Percentiles rank a stretch among this genome's conserved stretches.
Evolutionary conservation across 2,329 filamentous ascomycete species (phyloP).

Genomic region (Magnaporthiopsis rhizophila): DNA sequence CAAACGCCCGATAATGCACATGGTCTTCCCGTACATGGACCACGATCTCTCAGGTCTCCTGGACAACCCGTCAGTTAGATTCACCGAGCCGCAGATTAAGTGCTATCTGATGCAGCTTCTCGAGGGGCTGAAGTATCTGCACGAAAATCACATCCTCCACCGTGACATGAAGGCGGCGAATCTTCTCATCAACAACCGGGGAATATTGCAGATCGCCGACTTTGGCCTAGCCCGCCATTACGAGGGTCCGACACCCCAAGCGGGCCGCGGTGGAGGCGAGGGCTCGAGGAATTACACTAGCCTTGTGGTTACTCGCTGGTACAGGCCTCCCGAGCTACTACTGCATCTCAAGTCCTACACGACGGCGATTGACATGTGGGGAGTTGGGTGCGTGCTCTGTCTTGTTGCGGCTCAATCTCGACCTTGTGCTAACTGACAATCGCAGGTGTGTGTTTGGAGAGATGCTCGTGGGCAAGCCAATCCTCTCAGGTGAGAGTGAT

Average conservation of each 20-base stretch:
- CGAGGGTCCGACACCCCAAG: constrained; percentile 70
- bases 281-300: constrained; percentile 88
- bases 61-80: constrained; percentile 84
- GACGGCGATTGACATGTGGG: constrained; percentile 98
- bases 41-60: constrained; percentile 96
- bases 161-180: constrained; percentile 99
- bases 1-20: constrained; percentile 86
- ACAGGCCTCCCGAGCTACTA: constrained; percentile 86
- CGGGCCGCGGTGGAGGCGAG: constrained; percentile 74
- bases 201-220: constrained; percentile 92
- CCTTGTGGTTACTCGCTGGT: constrained; percentile 96
- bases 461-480: constrained; percentile 91
- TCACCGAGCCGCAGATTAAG: constrained; percentile 88
- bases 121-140: constrained; percentile 81
- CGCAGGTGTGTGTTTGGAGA: constrained; percentile 91
- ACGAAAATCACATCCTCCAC: constrained; percentile 84
- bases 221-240: constrained; percentile 93
- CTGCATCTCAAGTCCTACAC: constrained; percentile 86
- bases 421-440: constrained; percentile 15
- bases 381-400: constrained; percentile 70
- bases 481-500: constrained; percentile 84
- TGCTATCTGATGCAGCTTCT: constrained; percentile 95
- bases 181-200: constrained; percentile 87
- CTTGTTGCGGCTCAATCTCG: not conserved
- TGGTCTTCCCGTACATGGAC: constrained; percentile 98